A percentile compares a stretch with the other conserved stretches of the same genome.
Evolutionary conservation across 192 early-diverging fungal species (phyloP).

Genomic region (Podila verticillata): DNA sequence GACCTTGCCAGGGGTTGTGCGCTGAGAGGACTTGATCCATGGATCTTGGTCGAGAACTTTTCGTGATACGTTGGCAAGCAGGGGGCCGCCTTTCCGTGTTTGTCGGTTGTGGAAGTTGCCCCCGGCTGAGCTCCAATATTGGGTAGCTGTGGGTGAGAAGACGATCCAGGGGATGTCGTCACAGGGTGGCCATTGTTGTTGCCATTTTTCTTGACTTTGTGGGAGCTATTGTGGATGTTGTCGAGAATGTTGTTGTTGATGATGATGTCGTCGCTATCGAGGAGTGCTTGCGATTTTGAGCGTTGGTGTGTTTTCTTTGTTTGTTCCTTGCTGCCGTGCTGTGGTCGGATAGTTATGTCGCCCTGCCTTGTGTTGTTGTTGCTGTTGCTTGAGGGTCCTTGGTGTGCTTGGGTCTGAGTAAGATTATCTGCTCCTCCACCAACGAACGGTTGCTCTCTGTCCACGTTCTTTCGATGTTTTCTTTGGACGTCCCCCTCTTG

Average conservation of each 20-base stretch:
- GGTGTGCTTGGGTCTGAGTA: too few relatives aligned
- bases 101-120: conserved; percentile 1
- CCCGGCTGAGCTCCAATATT: neutral
- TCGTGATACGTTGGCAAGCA: conserved; percentile 26
- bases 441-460: neutral
- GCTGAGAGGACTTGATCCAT: conserved; percentile 27
- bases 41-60: conserved; percentile 15
- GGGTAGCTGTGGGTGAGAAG: neutral
- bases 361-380: too few relatives aligned
- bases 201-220: too few relatives aligned
- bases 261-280: neutral
- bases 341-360: neutral
- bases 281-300: neutral
- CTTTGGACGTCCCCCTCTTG: neutral
- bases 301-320: neutral
- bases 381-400: too few relatives aligned
- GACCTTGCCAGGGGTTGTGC: neutral
- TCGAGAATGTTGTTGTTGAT: neutral
- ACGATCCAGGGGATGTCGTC: too few relatives aligned
- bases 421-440: neutral
- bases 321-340: neutral
- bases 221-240: neutral
- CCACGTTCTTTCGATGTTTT: neutral
- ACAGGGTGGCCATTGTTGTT: too few relatives aligned
- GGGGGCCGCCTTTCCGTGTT: neutral